Percentiles rank a stretch among this genome's conserved stretches.
Conservation (phyloP, 805 yeast species). For the Kazachstania kunashirensis region DNA sequence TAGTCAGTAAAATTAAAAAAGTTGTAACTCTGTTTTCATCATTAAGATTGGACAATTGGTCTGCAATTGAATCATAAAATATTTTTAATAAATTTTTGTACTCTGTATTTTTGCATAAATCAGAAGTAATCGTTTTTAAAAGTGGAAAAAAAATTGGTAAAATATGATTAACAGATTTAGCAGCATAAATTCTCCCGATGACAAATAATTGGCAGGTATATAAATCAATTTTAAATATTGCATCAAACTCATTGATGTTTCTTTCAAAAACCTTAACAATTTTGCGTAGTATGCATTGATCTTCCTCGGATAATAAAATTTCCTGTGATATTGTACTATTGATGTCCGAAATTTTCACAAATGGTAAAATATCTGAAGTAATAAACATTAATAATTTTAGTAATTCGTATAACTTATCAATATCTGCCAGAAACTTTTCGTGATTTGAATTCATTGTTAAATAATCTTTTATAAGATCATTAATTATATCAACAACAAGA, state of each 20-base stretch:
- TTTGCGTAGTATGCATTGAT: constrained; percentile 38
- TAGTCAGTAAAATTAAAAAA: constrained; percentile 34
- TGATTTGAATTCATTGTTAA: constrained; percentile 18
- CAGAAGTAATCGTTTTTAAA: constrained; percentile 37
- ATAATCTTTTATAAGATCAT: constrained; percentile 42
- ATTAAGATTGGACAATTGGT: constrained; percentile 12
- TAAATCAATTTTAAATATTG: constrained; percentile 58
- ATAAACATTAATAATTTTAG: constrained; percentile 60
- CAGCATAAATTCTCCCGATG: constrained; percentile 46
- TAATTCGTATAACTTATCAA: constrained; percentile 76
- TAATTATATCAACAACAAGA: constrained; percentile 45
- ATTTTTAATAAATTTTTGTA: constrained; percentile 24
- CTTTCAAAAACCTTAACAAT: constrained; percentile 45
- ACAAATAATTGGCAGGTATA: constrained; percentile 59
- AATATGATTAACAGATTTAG: constrained; percentile 32
- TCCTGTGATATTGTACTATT: constrained; percentile 2
- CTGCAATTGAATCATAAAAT: constrained; percentile 33
- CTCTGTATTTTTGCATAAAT: constrained; percentile 23
- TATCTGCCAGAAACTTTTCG: constrained; percentile 42
- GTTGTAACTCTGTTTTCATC: constrained; percentile 35
- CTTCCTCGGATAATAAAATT: constrained; percentile 15
- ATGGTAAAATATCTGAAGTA: constrained; percentile 50
- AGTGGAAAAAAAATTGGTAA: constrained; percentile 45
- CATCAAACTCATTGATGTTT: constrained; percentile 58
- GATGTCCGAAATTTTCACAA: constrained; percentile 38